phyloP scores from a whole-genome alignment of 2,329 filamentous ascomycete genomes.

The Colletotrichum cordylinicola region DNA sequence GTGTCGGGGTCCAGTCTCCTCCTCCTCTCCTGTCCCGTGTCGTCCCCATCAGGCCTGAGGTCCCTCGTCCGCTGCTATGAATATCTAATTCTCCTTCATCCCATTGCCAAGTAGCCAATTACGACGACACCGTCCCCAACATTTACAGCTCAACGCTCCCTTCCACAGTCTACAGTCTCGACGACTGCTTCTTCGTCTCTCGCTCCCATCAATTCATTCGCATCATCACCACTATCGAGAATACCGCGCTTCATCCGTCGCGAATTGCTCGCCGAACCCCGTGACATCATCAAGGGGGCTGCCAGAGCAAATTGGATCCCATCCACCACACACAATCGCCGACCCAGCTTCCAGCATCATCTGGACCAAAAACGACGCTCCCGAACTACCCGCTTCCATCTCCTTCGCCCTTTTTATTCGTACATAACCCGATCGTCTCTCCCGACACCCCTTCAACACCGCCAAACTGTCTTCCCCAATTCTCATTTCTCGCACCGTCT shows the following conservation, averaged over 20 bases:
- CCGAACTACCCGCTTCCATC: neutral
- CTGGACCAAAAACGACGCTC: constrained; percentile 14
- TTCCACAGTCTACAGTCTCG: constrained; percentile 2
- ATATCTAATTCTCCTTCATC: constrained; percentile 23
- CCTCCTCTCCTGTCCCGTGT: neutral
- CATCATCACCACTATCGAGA: neutral
- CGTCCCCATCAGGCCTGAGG: neutral
- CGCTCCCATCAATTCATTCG: constrained; percentile 13
- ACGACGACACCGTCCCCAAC: constrained; percentile 19
- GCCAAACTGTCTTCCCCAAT: constrained; percentile 95
- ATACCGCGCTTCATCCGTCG: neutral
- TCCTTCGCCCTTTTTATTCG: constrained; percentile 21
- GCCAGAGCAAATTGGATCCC: neutral
- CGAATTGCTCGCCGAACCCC: constrained; percentile 2
- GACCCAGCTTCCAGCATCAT: neutral
- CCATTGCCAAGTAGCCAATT: constrained; percentile 21
- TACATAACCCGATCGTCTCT: constrained; percentile 23
- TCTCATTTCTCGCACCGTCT: constrained; percentile 87
- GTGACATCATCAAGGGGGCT: constrained; percentile 23
- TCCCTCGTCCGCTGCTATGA: constrained; percentile 4
- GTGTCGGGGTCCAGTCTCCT: constrained; percentile 12
- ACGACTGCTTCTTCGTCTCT: constrained; percentile 11
- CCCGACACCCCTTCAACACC: constrained; percentile 64
- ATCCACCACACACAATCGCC: neutral
- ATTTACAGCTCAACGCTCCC: constrained; percentile 8